Conservation (phyloP, 2,329 filamentous ascomycete genomes). For the Aspergillus hiratsukae region DNA sequence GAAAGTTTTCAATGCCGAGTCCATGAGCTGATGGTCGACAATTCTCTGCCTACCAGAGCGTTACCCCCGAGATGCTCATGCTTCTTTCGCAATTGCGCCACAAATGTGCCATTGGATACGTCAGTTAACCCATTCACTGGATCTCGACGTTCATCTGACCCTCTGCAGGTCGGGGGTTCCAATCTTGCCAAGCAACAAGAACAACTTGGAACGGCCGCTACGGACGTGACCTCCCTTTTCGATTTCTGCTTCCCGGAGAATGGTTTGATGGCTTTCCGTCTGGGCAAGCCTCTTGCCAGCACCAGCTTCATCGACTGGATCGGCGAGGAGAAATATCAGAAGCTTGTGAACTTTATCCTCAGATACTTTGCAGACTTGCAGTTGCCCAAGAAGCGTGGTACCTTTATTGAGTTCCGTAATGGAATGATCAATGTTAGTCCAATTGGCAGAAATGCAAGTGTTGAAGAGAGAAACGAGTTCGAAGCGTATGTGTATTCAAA, state of each 20-base stretch:
- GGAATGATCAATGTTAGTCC: slow-evolving; percentile 64
- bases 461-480: slow-evolving; percentile 75
- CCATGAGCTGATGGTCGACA: not conserved
- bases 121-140: slow-evolving; percentile 12
- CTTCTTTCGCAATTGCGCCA: slow-evolving; percentile 76
- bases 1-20: not conserved
- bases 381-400: slow-evolving; percentile 60
- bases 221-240: slow-evolving; percentile 77
- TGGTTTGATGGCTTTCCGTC: slow-evolving; percentile 83
- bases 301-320: slow-evolving; percentile 90
- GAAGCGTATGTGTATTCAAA: slow-evolving; percentile 47
- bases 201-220: slow-evolving; percentile 70
- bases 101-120: slow-evolving; percentile 33
- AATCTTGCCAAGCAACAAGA: slow-evolving; percentile 94
- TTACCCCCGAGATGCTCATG: slow-evolving; percentile 75
- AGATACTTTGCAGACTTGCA: slow-evolving; percentile 59
- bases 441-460: slow-evolving; percentile 73
- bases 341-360: slow-evolving; percentile 55
- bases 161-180: slow-evolving; percentile 67
- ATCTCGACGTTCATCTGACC: slow-evolving; percentile 12
- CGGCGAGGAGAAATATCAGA: slow-evolving; percentile 72
- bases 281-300: slow-evolving; percentile 69
- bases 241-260: slow-evolving; percentile 99
- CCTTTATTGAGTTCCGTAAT: slow-evolving; percentile 63
- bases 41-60: slow-evolving; percentile 46